A percentile compares a stretch with the other conserved stretches of the same genome.
These are phyloP conservation scores for Tuber calosporum DNA, from an alignment of 495 filamentous ascomycete species.

Conservation along the genomic window DNA sequence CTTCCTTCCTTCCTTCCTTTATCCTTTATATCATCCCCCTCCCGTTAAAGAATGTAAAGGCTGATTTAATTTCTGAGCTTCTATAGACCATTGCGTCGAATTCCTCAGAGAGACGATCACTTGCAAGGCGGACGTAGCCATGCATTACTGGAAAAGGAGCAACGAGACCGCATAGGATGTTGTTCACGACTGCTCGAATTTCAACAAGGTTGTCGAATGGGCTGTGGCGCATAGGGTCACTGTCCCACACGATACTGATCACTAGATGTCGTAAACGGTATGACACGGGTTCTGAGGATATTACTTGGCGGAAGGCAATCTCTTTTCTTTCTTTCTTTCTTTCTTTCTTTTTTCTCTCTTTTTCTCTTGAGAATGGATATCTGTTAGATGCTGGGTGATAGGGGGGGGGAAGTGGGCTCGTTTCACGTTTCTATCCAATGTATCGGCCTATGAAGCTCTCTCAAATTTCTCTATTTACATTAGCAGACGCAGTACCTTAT, in stretches of 20 bases:
- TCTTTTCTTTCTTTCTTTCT: too few species aligned
- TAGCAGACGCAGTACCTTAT: too few species aligned
- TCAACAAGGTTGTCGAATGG: not conserved
- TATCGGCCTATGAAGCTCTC: too few species aligned
- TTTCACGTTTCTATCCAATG: too few species aligned
- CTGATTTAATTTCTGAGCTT: not conserved
- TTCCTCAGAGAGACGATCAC: not conserved
- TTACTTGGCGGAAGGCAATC: too few species aligned
- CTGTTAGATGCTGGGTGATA: too few species aligned
- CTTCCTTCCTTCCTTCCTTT: not conserved
- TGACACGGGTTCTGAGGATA: not conserved
- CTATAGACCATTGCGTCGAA: not conserved
- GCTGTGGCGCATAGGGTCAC: not conserved
- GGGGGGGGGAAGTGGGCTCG: too few species aligned
- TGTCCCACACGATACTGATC: not conserved
- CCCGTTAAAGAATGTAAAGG: not conserved
- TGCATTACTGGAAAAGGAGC: not conserved
- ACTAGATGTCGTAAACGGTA: not conserved
- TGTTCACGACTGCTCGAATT: not conserved
- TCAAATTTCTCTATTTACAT: too few species aligned
- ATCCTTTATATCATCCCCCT: too few species aligned
- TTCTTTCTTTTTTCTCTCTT: too few species aligned
- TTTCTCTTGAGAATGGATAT: too few species aligned
- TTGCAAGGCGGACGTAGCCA: not conserved
- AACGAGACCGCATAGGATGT: not conserved